These are phyloP conservation scores for Termitomyces sp. DNA, from an alignment of 768 basidiomycete species.

Conservation along the genomic window DNA sequence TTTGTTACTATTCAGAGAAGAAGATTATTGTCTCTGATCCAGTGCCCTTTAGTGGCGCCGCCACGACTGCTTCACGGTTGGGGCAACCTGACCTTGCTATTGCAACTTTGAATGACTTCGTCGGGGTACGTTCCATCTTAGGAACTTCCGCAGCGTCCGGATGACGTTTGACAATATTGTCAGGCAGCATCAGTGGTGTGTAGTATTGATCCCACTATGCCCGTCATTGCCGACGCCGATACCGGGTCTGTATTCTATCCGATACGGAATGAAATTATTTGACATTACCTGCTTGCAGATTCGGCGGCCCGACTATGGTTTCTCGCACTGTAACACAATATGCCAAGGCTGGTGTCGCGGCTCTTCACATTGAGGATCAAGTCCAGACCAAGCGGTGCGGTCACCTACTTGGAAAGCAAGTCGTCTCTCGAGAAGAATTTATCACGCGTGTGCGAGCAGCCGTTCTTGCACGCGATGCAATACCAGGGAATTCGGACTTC, in stretches of 20 bases:
- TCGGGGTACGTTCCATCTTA: slow-evolving; percentile 33
- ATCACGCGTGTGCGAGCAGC: slow-evolving; percentile 72
- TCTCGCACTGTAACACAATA: slow-evolving; percentile 75
- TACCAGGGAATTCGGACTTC: slow-evolving; percentile 72
- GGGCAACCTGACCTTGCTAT: slow-evolving; percentile 79
- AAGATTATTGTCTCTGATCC: background rate
- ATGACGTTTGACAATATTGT: background rate
- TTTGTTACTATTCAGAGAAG: slow-evolving; percentile 13
- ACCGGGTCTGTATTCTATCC: slow-evolving; percentile 46
- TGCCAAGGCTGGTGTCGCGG: slow-evolving; percentile 63
- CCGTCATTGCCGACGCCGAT: slow-evolving; percentile 78
- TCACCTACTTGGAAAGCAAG: slow-evolving; percentile 76
- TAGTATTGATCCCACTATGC: slow-evolving; percentile 54
- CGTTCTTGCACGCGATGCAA: slow-evolving; percentile 68
- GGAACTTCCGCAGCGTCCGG: background rate
- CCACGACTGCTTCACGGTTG: slow-evolving; percentile 73
- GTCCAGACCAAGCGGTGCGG: slow-evolving; percentile 81
- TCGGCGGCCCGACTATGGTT: slow-evolving; percentile 72
- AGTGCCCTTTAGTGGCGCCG: slow-evolving; percentile 50
- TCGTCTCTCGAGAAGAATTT: slow-evolving; percentile 75
- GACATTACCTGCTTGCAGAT: slow-evolving; percentile 22
- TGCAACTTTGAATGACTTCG: slow-evolving; percentile 74
- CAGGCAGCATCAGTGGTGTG: slow-evolving; percentile 69
- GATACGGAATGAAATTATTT: background rate
- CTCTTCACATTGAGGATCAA: slow-evolving; percentile 77